Percentiles rank a stretch among this genome's conserved stretches.
These are phyloP conservation scores for Spathaspora arborariae DNA, from an alignment of 805 yeast species.

Conservation along the genomic window DNA sequence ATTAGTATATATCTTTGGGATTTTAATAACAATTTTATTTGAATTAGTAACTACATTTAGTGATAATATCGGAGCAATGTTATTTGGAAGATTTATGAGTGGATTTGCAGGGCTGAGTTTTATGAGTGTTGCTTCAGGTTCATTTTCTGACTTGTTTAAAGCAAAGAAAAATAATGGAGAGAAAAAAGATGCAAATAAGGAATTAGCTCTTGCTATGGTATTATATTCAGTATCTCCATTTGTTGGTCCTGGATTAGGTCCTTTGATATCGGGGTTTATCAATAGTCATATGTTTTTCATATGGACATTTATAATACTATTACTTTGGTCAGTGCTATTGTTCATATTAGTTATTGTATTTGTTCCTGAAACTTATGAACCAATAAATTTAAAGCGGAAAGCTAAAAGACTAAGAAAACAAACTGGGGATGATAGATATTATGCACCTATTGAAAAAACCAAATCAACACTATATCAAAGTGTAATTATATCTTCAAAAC, in stretches of 20 bases:
- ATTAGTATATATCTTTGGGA: constrained; percentile 37
- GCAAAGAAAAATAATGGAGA: constrained; percentile 8
- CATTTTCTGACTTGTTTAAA: constrained; percentile 26
- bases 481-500: constrained; percentile 16
- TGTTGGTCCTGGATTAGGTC: constrained; percentile 28
- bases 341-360: constrained; percentile 15
- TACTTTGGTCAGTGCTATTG: constrained; percentile 22
- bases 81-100: constrained; percentile 23
- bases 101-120: constrained; percentile 27
- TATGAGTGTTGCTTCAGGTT: constrained; percentile 28
- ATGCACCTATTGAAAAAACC: constrained; percentile 38
- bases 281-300: constrained; percentile 14
- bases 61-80: constrained; percentile 21
- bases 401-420: constrained; percentile 22
- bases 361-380: constrained; percentile 29
- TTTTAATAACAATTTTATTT: constrained; percentile 16
- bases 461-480: constrained; percentile 14
- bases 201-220: constrained; percentile 19
- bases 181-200: constrained; percentile 13
- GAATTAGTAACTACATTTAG: constrained; percentile 23
- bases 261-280: constrained; percentile 25
- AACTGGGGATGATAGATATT: constrained; percentile 34
- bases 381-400: constrained; percentile 19
- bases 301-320: constrained; percentile 25
- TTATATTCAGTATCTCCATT: constrained; percentile 27